Evolutionary conservation across 2,329 filamentous ascomycete species (phyloP).

Genomic region (Curvularia verruculosa): DNA sequence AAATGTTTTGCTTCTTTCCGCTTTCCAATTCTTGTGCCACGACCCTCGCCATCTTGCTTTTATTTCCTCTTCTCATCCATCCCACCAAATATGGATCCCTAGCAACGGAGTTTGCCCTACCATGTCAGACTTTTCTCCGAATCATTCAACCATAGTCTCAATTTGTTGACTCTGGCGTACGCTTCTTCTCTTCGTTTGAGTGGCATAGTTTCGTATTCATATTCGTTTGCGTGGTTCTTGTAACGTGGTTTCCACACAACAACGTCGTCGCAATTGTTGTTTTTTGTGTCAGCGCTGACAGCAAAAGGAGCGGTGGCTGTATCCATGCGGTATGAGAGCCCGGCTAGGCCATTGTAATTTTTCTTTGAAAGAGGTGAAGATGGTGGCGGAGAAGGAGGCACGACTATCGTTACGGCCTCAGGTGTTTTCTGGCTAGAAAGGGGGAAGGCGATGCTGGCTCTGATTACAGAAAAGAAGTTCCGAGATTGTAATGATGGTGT

Average conservation of each 20-base stretch:
- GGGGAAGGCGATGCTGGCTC: background rate
- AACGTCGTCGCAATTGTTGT: background rate
- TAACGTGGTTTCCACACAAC: too few species aligned
- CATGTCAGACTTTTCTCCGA: background rate
- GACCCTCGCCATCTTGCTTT: background rate
- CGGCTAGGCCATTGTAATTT: background rate
- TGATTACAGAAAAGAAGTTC: background rate
- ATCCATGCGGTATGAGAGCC: background rate
- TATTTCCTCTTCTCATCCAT: background rate
- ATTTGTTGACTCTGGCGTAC: conserved; percentile 4
- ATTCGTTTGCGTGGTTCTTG: background rate
- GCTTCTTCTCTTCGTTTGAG: background rate
- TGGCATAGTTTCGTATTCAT: background rate
- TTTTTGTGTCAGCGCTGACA: background rate
- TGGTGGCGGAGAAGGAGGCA: background rate
- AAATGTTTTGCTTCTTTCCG: background rate
- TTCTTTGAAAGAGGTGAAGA: background rate
- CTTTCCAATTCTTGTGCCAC: background rate
- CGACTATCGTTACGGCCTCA: background rate
- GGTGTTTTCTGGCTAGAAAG: background rate
- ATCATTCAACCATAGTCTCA: background rate
- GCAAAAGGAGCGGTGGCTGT: background rate
- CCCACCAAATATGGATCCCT: background rate
- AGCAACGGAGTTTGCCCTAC: background rate
- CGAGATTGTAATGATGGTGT: background rate